Percentiles rank a stretch among this genome's conserved stretches.
phyloP scores from a whole-genome alignment of 352 stramenopile species.

The Pythium utonaiense region DNA sequence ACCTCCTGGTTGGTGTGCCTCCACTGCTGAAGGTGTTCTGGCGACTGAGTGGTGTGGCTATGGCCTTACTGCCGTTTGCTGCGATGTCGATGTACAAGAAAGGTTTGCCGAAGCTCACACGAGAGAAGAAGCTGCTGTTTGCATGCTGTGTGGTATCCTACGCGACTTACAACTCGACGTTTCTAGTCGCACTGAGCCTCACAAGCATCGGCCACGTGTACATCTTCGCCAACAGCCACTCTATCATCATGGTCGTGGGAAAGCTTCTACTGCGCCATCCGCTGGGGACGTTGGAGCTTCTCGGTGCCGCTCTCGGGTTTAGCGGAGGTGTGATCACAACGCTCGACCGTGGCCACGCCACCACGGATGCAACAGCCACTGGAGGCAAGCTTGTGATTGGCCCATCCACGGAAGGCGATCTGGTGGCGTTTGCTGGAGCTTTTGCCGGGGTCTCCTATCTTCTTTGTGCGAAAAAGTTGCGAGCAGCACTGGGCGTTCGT shows the following conservation, averaged over 20 bases:
- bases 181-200: conserved; percentile 44
- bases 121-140: conserved; percentile 21
- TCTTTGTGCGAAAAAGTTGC: conserved; percentile 39
- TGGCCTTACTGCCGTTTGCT: conserved; percentile 34
- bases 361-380: background rate
- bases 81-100: conserved; percentile 23
- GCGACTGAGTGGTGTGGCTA: conserved; percentile 39
- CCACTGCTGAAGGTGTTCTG: conserved; percentile 56
- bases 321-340: conserved; percentile 41
- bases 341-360: conserved; percentile 19
- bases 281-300: conserved; percentile 30
- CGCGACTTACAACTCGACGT: conserved; percentile 45
- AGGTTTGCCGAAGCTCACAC: conserved; percentile 19
- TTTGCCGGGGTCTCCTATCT: conserved; percentile 49
- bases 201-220: conserved; percentile 55
- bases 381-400: background rate
- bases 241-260: conserved; percentile 44
- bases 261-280: conserved; percentile 41
- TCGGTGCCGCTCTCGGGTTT: conserved; percentile 39
- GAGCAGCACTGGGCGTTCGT: conserved; percentile 31
- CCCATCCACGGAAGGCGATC: conserved; percentile 28
- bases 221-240: conserved; percentile 58
- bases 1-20: conserved; percentile 37
- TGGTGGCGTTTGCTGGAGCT: conserved; percentile 51
- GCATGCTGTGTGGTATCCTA: conserved; percentile 33